Percentiles rank a stretch among this genome's conserved stretches.
phyloP scores from a whole-genome alignment of 371 early-diverging fungal species.

The Rhizomucor pusillus region DNA sequence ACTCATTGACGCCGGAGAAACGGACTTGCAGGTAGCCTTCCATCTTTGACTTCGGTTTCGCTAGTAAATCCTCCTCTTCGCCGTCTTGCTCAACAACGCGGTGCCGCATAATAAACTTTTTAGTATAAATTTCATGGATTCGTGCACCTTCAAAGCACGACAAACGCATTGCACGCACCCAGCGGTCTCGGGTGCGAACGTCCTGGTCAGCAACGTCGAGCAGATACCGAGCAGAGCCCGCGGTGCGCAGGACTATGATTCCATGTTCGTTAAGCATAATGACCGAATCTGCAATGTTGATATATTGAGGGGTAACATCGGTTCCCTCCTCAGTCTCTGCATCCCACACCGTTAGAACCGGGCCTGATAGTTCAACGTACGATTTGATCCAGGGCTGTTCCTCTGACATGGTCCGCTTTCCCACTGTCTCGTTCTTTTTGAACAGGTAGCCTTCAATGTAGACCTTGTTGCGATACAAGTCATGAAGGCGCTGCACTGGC shows the following conservation, averaged over 20 bases:
- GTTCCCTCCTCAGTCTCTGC: slow-evolving; percentile 26
- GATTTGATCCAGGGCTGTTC: slow-evolving; percentile 70
- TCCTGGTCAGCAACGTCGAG: slow-evolving; percentile 43
- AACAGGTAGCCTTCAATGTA: slow-evolving; percentile 68
- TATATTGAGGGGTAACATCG: slow-evolving; percentile 69
- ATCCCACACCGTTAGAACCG: slow-evolving; percentile 64
- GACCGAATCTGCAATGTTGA: slow-evolving; percentile 68
- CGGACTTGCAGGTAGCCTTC: slow-evolving; percentile 62
- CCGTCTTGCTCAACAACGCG: neutral
- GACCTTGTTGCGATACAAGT: slow-evolving; percentile 57
- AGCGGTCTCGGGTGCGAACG: slow-evolving; percentile 12
- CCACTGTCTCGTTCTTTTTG: slow-evolving; percentile 62
- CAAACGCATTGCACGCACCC: slow-evolving; percentile 71
- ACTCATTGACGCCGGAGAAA: slow-evolving; percentile 63
- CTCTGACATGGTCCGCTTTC: slow-evolving; percentile 46
- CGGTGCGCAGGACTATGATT: slow-evolving; percentile 61
- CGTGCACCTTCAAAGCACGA: slow-evolving; percentile 76
- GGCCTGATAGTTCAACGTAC: slow-evolving; percentile 71
- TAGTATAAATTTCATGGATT: slow-evolving; percentile 76
- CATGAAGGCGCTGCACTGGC: slow-evolving; percentile 38
- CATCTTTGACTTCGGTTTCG: slow-evolving; percentile 11
- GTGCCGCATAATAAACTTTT: slow-evolving; percentile 47
- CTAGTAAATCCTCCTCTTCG: slow-evolving; percentile 8
- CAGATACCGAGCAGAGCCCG: slow-evolving; percentile 65
- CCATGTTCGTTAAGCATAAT: slow-evolving; percentile 42